phyloP scores from a whole-genome alignment of 2,329 filamentous ascomycete species.

The Aspergillus hiratsukae region DNA sequence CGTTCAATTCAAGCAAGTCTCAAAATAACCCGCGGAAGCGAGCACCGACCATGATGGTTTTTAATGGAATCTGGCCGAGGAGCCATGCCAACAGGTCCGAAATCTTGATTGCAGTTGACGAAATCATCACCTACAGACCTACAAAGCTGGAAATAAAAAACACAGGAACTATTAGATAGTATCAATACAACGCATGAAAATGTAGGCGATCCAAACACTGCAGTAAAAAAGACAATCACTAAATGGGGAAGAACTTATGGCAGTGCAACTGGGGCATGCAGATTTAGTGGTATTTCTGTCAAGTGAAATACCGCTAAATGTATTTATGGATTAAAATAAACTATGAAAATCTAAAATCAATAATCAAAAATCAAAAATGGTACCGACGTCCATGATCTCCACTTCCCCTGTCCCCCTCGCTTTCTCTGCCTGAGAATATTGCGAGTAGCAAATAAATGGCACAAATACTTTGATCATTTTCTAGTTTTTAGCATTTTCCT shows the following conservation, averaged over 20 bases:
- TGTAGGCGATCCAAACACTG: too few species aligned
- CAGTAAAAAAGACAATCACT: too few species aligned
- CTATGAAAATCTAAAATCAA: neutral
- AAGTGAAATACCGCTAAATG: neutral
- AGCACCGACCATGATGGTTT: neutral
- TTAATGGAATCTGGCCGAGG: neutral
- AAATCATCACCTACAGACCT: neutral
- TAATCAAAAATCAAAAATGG: neutral
- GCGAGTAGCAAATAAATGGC: neutral
- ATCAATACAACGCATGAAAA: neutral
- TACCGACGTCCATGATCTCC: conserved; percentile 1
- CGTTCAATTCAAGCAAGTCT: neutral
- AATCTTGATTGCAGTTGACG: neutral
- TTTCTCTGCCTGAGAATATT: neutral
- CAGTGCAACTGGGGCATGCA: neutral
- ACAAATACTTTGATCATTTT: neutral
- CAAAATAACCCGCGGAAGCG: neutral
- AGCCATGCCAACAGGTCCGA: neutral
- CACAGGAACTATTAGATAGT: neutral
- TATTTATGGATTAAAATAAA: neutral
- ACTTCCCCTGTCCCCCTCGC: neutral
- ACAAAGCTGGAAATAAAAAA: neutral
- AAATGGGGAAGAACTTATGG: neutral
- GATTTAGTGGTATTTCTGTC: neutral
- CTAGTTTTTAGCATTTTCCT: neutral